These are phyloP conservation scores for Phoenix dactylifera DNA, from an alignment of 176 grass and related monocot genomes.

Conservation along the genomic window DNA sequence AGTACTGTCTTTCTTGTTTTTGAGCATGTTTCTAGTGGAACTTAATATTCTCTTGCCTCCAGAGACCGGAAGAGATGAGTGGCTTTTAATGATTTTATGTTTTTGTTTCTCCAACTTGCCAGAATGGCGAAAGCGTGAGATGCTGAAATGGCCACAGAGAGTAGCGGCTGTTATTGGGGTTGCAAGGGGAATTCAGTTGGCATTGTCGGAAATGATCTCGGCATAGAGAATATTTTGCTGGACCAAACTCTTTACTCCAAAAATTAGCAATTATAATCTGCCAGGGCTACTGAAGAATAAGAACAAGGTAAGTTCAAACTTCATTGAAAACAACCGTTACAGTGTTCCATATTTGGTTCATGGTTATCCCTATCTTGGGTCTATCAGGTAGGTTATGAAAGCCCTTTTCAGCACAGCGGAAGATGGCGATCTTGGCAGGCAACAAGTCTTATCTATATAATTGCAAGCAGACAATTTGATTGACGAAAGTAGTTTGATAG, in stretches of 20 bases:
- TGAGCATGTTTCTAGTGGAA: slow-evolving; percentile 68
- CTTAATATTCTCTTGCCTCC: neutral
- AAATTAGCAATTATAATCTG: slow-evolving; percentile 89
- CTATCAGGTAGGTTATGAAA: neutral
- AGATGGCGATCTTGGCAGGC: neutral
- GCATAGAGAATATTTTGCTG: slow-evolving; percentile 67
- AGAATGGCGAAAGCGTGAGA: slow-evolving; percentile 66
- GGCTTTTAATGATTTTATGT: neutral
- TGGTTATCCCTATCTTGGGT: neutral
- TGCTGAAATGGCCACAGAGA: slow-evolving; percentile 61
- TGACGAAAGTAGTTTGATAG: too few relatives aligned
- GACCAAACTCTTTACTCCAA: slow-evolving; percentile 68
- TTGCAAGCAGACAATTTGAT: neutral
- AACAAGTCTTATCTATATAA: neutral
- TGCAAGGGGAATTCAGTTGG: slow-evolving; percentile 85
- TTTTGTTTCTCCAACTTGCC: neutral
- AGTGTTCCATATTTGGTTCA: neutral
- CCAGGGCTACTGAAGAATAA: slow-evolving; percentile 48
- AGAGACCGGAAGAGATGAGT: neutral
- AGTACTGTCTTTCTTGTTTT: slow-evolving; percentile 58
- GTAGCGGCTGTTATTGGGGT: slow-evolving; percentile 48
- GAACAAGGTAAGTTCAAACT: slow-evolving; percentile 28
- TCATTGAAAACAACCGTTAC: neutral
- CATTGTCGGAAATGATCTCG: slow-evolving; percentile 68
- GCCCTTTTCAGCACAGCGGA: neutral